Percentiles rank a stretch among this genome's conserved stretches.
phyloP scores from a whole-genome alignment of 176 grass and related monocot genomes.

The Juncus effusus region DNA sequence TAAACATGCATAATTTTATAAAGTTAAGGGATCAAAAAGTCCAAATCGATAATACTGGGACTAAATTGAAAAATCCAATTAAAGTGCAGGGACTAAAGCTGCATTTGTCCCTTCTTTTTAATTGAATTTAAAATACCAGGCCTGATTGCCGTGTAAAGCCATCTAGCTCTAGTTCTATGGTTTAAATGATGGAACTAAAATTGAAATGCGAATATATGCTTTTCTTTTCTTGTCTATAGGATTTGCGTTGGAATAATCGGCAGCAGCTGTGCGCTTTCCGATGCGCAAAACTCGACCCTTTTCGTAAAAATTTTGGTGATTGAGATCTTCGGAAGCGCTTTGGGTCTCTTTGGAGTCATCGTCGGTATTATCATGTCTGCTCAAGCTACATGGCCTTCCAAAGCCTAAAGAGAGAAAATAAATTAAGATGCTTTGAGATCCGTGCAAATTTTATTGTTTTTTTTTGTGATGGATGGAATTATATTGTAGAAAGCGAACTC shows the following conservation, averaged over 20 bases:
- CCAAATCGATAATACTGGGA: too few relatives aligned
- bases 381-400: constrained; percentile 90
- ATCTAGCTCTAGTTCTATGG: too few relatives aligned
- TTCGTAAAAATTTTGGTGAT: constrained; percentile 98
- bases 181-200: too few relatives aligned
- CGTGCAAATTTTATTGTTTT: neutral
- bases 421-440: constrained; percentile 6
- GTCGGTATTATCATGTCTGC: constrained; percentile 97
- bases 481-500: constrained; percentile 44
- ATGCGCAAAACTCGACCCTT: constrained; percentile 96
- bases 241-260: constrained; percentile 95
- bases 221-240: constrained; percentile 31
- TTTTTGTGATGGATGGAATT: constrained; percentile 17
- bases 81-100: too few relatives aligned
- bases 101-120: too few relatives aligned
- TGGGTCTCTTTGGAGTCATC: constrained; percentile 93
- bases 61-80: too few relatives aligned
- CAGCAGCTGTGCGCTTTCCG: constrained; percentile 89
- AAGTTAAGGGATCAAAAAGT: too few relatives aligned
- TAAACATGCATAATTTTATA: too few relatives aligned
- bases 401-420: constrained; percentile 25
- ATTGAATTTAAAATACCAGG: too few relatives aligned
- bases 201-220: too few relatives aligned
- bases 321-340: constrained; percentile 94
- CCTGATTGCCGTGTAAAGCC: too few relatives aligned